Evolutionary conservation across 768 basidiomycete genomes (phyloP), one percentile per base, ranked within the genome.

Genomic region (Agrocybe pediades): DNA sequence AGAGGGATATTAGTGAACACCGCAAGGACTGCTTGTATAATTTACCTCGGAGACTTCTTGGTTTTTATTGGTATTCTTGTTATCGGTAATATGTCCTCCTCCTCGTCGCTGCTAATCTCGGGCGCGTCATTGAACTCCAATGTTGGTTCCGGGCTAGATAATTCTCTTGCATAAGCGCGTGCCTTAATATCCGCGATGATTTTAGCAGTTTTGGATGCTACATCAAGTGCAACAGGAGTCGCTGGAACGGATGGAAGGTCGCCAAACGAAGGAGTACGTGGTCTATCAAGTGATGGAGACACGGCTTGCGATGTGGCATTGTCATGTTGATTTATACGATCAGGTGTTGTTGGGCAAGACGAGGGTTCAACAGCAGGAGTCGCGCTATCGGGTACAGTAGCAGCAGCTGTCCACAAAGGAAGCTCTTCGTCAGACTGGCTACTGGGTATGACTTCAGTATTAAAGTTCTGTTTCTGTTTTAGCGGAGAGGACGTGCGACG

Each of bases 161-260:
- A 60, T 6, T 57, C 73, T 19, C 69, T 73, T 51, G 81, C 82
- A 44, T 72, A 77, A 5, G 83, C 86, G 56, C 73, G 76, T n/a
- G 80, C 83, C 69, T 79, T 87, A 56, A 90, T 87, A 29, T 81
- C 73, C 6, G 80, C 84, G 42, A 90, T 83, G 25, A 88, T 73
- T 60, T 76, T 72, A 15, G 78, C 78, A 2, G 87, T 74, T 65
- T 84, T 88, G 23, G 66, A 65, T 17, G 60, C 69, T 26, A 67
- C 65, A 54, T 76, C 69, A 25, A 78, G 65, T 20, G 65, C 61
- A 33, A 70, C 60, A 3, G 75, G 72, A 1, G 69, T 71, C 15
- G 66, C 53, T 1, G 74, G 70, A 17, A 65, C 47, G 27, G 63
- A 58, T 41, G 56, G 51, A 27, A 46, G 51, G 17, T 61, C 66